Evolutionary conservation across 1,284 basidiomycete species (phyloP).

Genomic region (Heterobasidion parviporum): DNA sequence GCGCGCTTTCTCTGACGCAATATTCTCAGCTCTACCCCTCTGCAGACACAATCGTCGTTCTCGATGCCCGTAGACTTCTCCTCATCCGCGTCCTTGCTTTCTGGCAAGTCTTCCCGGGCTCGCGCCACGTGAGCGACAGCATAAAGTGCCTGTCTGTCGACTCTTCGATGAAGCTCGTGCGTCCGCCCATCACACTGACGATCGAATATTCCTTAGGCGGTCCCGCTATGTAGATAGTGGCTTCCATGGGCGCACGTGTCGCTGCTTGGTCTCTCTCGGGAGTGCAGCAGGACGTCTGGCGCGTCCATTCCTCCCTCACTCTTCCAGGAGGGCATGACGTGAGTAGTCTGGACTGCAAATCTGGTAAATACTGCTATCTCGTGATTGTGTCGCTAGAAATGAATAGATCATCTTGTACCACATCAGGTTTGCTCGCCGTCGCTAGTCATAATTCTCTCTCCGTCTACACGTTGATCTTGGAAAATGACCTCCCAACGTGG

Average conservation of each 20-base stretch:
- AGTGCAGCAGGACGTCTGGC: constrained; percentile 52
- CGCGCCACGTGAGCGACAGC: constrained; percentile 31
- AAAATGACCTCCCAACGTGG: constrained; percentile 77
- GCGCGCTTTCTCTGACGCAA: background rate
- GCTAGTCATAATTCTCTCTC: constrained; percentile 51
- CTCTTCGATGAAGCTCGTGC: constrained; percentile 67
- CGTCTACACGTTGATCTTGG: constrained; percentile 65
- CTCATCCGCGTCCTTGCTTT: constrained; percentile 64
- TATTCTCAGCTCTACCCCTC: constrained; percentile 56
- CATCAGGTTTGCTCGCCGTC: constrained; percentile 62
- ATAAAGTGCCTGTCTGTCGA: constrained; percentile 65
- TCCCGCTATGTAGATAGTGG: constrained; percentile 46
- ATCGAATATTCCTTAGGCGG: constrained; percentile 1
- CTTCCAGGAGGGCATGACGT: constrained; percentile 47
- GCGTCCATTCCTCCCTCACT: constrained; percentile 70
- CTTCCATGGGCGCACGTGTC: constrained; percentile 54
- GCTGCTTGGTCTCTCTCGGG: constrained; percentile 71
- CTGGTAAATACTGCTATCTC: constrained; percentile 35
- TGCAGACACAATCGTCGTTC: constrained; percentile 57
- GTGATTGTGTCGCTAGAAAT: constrained; percentile 3
- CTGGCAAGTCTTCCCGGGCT: constrained; percentile 66
- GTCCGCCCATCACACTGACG: constrained; percentile 19
- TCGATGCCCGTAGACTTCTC: constrained; percentile 53
- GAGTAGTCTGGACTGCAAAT: constrained; percentile 59
- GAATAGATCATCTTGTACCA: constrained; percentile 9